Base-by-base conservation (phyloP, 2,329 filamentous ascomycete genomes). In the Calonectria hawksworthii region DNA sequence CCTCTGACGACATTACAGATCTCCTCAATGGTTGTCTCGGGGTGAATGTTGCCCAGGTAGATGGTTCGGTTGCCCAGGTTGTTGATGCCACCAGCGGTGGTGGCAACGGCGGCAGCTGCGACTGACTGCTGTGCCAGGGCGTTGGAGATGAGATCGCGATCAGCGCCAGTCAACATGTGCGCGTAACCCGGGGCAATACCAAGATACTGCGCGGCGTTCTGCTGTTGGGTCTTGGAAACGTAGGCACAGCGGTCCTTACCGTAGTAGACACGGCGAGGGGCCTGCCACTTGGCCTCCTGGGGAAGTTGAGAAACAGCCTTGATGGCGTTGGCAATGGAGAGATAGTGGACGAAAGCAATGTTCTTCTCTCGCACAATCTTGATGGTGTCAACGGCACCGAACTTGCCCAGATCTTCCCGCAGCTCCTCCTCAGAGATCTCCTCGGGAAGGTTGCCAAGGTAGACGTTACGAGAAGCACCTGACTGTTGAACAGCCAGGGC, bases 1-100 rank as follows among this genome's bases (percentile, higher is more conserved):
- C 97, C 97, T 78, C 97, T 93, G 68, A 99, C 97, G 72, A 99
- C 97, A 83, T 99, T 99, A 91, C 97, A 99, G 84, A 99, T 99
- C 88, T 99, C 97, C 88, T 99, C 97, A 80, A 99, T 98, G 2
- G 96, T 99, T 1, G 97, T 99, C 88, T 99, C 97, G 0, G 97
- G 97, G 85, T 99, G 97, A 78, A 99, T 99, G 86, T 99, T 99
- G 80, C 97, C 97, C 9, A 99, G 91, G 84, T 99, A 99, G 77
- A 99, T 98, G 54, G 97, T 99, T 77, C 97, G 92, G 88, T 99
- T 99, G 69, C 97, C 97, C 51, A 99, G 89, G 85, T 99, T 99
- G 88, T 98, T 98, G 80, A 98, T 96, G 77, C 97, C 97, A 80
- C 97, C 97, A 76, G 97, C 97, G 10, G 96, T 98, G 3, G 97